Evolutionary conservation across 164 flowering plant species (phyloP).

Genomic region (Santalum album): DNA sequence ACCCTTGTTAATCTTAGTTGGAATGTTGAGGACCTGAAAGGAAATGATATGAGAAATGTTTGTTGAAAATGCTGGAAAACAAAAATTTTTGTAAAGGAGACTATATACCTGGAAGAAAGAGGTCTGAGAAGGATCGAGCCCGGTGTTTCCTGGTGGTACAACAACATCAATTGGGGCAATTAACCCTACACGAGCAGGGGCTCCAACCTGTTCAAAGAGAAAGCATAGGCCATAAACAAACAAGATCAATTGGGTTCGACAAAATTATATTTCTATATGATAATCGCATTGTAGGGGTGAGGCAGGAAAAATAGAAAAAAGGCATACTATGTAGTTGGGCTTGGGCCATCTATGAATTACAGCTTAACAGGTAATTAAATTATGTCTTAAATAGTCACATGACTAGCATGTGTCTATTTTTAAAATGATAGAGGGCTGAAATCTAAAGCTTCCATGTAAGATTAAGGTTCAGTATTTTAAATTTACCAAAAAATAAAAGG

Average conservation of each 20-base stretch:
- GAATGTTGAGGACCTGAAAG: slow-evolving; percentile 49
- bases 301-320: too few species aligned
- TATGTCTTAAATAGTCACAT: too few species aligned
- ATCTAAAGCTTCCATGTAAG: too few species aligned
- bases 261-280: too few species aligned
- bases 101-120: slow-evolving; percentile 55
- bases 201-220: slow-evolving; percentile 51
- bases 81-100: not conserved
- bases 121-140: slow-evolving; percentile 65
- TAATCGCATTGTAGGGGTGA: too few species aligned
- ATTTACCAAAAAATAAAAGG: too few species aligned
- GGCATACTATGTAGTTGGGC: too few species aligned
- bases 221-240: not conserved
- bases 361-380: too few species aligned
- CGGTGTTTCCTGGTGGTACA: slow-evolving; percentile 67
- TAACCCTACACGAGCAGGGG: slow-evolving; percentile 75
- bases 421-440: too few species aligned
- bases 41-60: not conserved
- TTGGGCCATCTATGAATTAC: too few species aligned
- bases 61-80: not conserved
- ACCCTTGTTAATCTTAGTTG: slow-evolving; percentile 72
- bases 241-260: not conserved
- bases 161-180: slow-evolving; percentile 62
- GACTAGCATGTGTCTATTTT: too few species aligned
- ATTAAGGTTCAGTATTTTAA: too few species aligned